phyloP scores from a whole-genome alignment of 2,329 filamentous ascomycete genomes.

The Colletotrichum lindemuthianum region DNA sequence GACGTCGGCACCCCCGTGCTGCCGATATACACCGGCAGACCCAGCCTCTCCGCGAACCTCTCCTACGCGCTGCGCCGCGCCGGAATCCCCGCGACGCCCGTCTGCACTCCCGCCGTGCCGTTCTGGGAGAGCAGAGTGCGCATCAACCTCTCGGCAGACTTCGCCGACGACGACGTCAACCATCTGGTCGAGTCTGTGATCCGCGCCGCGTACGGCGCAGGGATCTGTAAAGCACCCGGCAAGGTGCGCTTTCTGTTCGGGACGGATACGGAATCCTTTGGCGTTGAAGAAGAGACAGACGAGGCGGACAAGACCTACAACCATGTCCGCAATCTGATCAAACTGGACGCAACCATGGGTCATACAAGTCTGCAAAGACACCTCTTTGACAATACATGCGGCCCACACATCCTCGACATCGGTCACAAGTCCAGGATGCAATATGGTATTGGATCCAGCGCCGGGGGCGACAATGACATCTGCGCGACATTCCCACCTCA shows the following conservation, averaged over 20 bases:
- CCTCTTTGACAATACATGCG: slow-evolving; percentile 12
- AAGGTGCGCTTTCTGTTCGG: background rate
- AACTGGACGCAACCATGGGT: slow-evolving; percentile 1
- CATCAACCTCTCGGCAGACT: slow-evolving; percentile 35
- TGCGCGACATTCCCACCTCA: slow-evolving; percentile 35
- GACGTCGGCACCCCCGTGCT: slow-evolving; percentile 20
- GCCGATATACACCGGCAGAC: slow-evolving; percentile 25
- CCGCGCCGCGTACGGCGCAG: background rate
- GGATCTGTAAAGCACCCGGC: background rate
- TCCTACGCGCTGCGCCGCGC: slow-evolving; percentile 23
- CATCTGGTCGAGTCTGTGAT: slow-evolving; percentile 21
- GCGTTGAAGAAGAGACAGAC: background rate
- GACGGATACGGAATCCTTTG: background rate
- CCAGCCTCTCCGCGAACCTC: slow-evolving; percentile 23
- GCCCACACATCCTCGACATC: slow-evolving; percentile 13
- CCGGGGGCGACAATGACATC: slow-evolving; percentile 27
- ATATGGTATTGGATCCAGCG: slow-evolving; percentile 32
- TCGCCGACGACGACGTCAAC: slow-evolving; percentile 23
- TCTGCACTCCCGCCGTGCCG: slow-evolving; percentile 29
- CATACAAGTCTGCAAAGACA: background rate
- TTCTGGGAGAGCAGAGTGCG: slow-evolving; percentile 37
- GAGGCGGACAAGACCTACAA: background rate
- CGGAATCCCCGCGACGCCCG: slow-evolving; percentile 28
- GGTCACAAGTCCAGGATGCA: slow-evolving; percentile 15
- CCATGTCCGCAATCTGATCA: background rate